Base-by-base conservation (phyloP, 768 basidiomycete genomes). In the Hericium erinaceus region DNA sequence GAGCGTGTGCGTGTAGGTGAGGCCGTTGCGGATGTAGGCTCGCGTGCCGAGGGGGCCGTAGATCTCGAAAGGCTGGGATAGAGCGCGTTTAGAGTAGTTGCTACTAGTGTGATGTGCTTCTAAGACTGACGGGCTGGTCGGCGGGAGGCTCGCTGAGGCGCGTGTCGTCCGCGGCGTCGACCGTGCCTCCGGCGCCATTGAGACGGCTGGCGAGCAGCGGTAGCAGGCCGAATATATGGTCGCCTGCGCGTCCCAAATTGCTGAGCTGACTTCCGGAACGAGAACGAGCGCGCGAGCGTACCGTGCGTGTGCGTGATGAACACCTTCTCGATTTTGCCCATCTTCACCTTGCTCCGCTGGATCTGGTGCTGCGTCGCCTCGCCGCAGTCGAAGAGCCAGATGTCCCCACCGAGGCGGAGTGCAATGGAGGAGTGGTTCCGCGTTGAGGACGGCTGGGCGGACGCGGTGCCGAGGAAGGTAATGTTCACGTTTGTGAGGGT, bases 261-360 rank as follows among this genome's bases (percentile, higher is more conserved):
- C 26, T 28, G 4, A 39, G 38, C 33, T 33, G 8, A 46, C 4
- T 11, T 46, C 44, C 44, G 24, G 38, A 41, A 46, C 3, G 44
- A n/a, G 11, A n/a, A 18, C 44, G 26, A 26, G 26, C 0, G 16
- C 33, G 8, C 9, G 12, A 24, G 64, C 73, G 38, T 57, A 89
- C 92, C 91, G 72, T 94, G 92, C 0, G 87, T 87, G 71, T 95
- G 92, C 1, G 92, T 93, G 59, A 94, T 83, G 68, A 93, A 92
- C 26, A 95, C 81, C 69, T 91, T 92, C 58, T 80, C 77, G 51
- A 93, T 85, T 65, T 70, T 84, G 33, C 89, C 85, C 83, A 90
- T 86, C 69, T 82, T 87, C n/a, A 93, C 76, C 1, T 56, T 62
- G 60, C 85, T 87, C 24, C 78, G 81, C 69, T 90, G 87, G 4